These are phyloP conservation scores for Mucor irregularis DNA, from an alignment of 371 early-diverging fungal genomes.

Conservation along the genomic window DNA sequence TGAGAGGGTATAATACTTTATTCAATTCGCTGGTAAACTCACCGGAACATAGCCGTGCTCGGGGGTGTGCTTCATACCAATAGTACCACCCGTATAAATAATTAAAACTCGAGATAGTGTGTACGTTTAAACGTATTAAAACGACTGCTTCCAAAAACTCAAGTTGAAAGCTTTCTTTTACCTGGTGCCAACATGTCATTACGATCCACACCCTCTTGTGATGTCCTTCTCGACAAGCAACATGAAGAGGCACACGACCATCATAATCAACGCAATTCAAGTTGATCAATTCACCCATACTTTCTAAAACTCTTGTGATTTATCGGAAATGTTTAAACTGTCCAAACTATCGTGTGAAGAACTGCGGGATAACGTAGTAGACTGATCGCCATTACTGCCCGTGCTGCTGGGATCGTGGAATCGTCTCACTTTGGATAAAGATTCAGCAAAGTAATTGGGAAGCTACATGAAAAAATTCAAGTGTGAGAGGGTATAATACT, in stretches of 20 bases:
- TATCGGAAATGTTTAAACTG: slow-evolving; percentile 14
- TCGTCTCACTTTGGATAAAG: slow-evolving; percentile 72
- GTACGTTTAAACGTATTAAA: slow-evolving; percentile 1
- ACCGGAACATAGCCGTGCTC: slow-evolving; percentile 81
- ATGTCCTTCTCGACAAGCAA: slow-evolving; percentile 85
- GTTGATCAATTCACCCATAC: slow-evolving; percentile 54
- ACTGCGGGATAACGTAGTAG: slow-evolving; percentile 18
- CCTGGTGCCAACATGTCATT: slow-evolving; percentile 55
- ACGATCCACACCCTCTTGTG: slow-evolving; percentile 49
- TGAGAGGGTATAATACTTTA: no score
- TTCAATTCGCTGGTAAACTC: slow-evolving; percentile 16
- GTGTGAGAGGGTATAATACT: no score
- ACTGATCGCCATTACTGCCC: neutral
- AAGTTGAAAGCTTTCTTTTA: slow-evolving; percentile 21
- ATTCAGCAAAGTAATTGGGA: slow-evolving; percentile 76
- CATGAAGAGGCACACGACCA: slow-evolving; percentile 83
- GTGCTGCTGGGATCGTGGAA: slow-evolving; percentile 79
- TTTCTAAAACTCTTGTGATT: slow-evolving; percentile 43
- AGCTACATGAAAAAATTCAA: slow-evolving; percentile 21
- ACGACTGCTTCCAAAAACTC: no score
- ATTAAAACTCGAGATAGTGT: slow-evolving; percentile 84
- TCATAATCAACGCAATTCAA: slow-evolving; percentile 87
- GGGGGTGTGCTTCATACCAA: slow-evolving; percentile 88
- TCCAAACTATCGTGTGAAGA: slow-evolving; percentile 32
- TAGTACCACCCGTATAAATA: slow-evolving; percentile 95